Evolutionary conservation across 2,329 filamentous ascomycete species (phyloP), one percentile per base, ranked within the genome.

Genomic region (Calycina herbarum): DNA sequence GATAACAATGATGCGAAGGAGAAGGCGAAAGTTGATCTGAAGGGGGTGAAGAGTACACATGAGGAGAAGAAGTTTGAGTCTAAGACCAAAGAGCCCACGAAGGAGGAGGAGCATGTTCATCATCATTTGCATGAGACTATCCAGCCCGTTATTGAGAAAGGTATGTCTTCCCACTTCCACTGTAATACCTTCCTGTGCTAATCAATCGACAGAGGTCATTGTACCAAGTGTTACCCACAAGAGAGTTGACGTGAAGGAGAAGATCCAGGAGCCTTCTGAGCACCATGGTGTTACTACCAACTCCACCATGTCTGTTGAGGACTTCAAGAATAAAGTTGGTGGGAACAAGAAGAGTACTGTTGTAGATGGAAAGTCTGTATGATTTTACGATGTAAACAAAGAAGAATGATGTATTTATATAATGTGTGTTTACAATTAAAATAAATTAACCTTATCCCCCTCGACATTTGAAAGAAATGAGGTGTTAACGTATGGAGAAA

Each of bases 151-250:
- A 81, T 92, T 56, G 81, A 91, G 63, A 90, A 89, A 56, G 65
- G 68, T 68, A 63, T 57, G 64, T 45, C 8, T 8, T 17, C n/a
- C 7, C 5, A 45, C 20, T 5, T 4, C 7, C 27, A 40, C 5
- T 60, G 2, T 35, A 20, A 51, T 27, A 17, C 1, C 5, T 33
- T 3, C 2, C 5, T 27, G 3, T 27, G 20, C 48, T 54, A 27
- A 54, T 27, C 4, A 10, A 54, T 29, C 5, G 13, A 27, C 48
- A 54, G 48, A 54, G 10, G 48, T 54, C 20, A 27, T 54, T 33
- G 84, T 89, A 68, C 87, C 87, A 1, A 81, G 85, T 17, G 82
- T 92, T 2, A 81, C 90, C 0, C 89, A 92, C 79, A 91, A 87
- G 27, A 90, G 87, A 1, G 81, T 89, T 0, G 89, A 89, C 86